Base-by-base conservation (phyloP, 345 rosid species). In the Linum lewisii region DNA sequence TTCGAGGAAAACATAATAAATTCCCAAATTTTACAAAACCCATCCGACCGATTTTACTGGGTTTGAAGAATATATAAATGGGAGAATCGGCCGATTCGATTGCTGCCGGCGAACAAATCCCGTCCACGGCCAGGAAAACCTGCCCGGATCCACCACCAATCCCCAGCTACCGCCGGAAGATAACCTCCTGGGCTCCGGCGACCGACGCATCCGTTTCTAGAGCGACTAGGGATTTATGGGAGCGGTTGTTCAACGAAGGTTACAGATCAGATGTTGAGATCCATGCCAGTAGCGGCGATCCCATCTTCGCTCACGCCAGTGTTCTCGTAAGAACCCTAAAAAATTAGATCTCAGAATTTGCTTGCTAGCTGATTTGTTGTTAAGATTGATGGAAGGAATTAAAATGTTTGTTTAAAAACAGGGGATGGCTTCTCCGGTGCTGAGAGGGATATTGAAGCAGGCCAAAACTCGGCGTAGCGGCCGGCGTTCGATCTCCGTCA, bases 351-450 rank as follows among this genome's bases (percentile, higher is more conserved):
- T 37, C n/a, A 19, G 23, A 13, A 38, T 18, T 24, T n/a, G n/a
- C n/a, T 19, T n/a, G 7, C 56, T 14, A 20, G 23, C 0, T n/a
- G 34, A 21, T 24, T 11, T n/a, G n/a, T 55, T 54, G 45, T 66
- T n/a, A n/a, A n/a, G n/a, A n/a, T n/a, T 13, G 23, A 7, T 54
- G 50, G 26, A 51, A 56, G 47, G 32, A 29, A 57, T 54, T 38
- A 50, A 44, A 55, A n/a, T n/a, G n/a, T n/a, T n/a, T 21, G 15
- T 55, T 29, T 29, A 29, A 29, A 19, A n/a, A 61, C 71, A 92
- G 98, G 90, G 95, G 49, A 80, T 74, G 77, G 95, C 95, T 61
- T 88, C 96, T 62, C 73, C 78, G 44, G 90, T 79, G 54, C 78
- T 92, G 59, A 88, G 65, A 79, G 90, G 87, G 59, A 80, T 86